Percentiles rank a stretch among this genome's conserved stretches.
Conservation (phyloP, 768 basidiomycete genomes). For the Omphalotus guepiniiformis region DNA sequence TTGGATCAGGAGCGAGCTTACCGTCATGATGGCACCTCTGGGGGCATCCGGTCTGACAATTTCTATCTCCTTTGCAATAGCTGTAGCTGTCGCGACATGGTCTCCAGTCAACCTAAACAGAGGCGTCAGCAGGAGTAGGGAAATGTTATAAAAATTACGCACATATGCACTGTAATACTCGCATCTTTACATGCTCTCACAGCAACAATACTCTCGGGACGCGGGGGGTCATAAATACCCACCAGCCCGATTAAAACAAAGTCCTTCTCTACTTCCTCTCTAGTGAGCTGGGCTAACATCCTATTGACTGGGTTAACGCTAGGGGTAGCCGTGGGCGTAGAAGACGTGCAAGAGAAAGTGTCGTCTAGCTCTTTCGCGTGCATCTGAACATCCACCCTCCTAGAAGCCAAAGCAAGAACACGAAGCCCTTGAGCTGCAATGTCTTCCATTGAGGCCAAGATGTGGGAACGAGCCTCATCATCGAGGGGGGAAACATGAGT, state of each 20-base stretch:
- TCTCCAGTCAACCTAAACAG: conserved; percentile 49
- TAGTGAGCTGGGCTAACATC: neutral
- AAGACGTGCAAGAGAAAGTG: neutral
- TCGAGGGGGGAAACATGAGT: neutral
- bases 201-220: conserved; percentile 48
- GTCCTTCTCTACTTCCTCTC: conserved; percentile 40
- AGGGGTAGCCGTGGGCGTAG: neutral
- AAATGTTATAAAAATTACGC: neutral
- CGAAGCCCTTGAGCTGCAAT: conserved; percentile 38
- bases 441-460: conserved; percentile 22
- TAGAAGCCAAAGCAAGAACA: conserved; percentile 33
- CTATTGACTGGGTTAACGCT: neutral
- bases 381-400: conserved; percentile 14
- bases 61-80: conserved; percentile 47
- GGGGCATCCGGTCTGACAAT: conserved; percentile 39
- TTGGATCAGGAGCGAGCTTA: conserved; percentile 1
- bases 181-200: conserved; percentile 48
- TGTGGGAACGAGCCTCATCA: neutral
- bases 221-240: conserved; percentile 56
- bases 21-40: conserved; percentile 35
- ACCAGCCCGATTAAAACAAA: conserved; percentile 49
- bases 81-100: conserved; percentile 47
- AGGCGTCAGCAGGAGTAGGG: neutral
- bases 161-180: conserved; percentile 48
- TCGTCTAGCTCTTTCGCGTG: conserved; percentile 20